These are phyloP conservation scores for Ceratocystis alfenasii DNA, from an alignment of 2,329 filamentous ascomycete species.

Conservation along the genomic window DNA sequence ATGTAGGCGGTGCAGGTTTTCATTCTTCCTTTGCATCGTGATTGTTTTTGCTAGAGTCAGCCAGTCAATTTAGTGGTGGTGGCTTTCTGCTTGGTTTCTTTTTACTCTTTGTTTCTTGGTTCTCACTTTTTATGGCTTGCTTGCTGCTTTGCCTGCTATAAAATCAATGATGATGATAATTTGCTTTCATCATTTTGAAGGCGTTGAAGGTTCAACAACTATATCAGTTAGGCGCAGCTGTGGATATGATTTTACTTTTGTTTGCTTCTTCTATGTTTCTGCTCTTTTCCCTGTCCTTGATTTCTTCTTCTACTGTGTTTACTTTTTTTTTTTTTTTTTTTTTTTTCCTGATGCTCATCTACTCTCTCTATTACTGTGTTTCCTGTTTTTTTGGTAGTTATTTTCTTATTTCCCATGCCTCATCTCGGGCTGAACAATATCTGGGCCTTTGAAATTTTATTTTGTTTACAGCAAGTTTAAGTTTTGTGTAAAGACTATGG, in stretches of 20 bases:
- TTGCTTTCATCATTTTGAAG: constrained; percentile 23
- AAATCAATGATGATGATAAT: constrained; percentile 22
- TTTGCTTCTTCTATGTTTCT: constrained; percentile 25
- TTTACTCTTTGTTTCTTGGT: constrained; percentile 2
- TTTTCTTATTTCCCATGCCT: no score
- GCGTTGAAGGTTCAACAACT: constrained; percentile 30
- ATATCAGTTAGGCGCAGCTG: constrained; percentile 27
- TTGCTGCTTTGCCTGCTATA: constrained; percentile 16
- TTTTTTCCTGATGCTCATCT: constrained; percentile 22
- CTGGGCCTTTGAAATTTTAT: no score
- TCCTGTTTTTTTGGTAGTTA: neutral
- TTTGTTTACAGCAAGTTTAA: no score
- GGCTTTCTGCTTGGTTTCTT: constrained; percentile 2
- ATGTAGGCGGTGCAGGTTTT: constrained; percentile 6
- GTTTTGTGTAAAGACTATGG: no score
- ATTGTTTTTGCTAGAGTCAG: constrained; percentile 1
- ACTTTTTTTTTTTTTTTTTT: constrained; percentile 23
- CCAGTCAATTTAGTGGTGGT: neutral
- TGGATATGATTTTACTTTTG: constrained; percentile 27
- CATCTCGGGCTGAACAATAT: no score
- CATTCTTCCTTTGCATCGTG: constrained; percentile 13
- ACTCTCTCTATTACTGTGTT: neutral
- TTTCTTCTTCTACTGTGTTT: constrained; percentile 22
- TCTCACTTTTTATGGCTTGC: constrained; percentile 14
- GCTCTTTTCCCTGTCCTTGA: constrained; percentile 23